Percentiles rank a stretch among this genome's conserved stretches.
phyloP scores from a whole-genome alignment of 1,284 basidiomycete species.

The Heterobasidion parviporum region DNA sequence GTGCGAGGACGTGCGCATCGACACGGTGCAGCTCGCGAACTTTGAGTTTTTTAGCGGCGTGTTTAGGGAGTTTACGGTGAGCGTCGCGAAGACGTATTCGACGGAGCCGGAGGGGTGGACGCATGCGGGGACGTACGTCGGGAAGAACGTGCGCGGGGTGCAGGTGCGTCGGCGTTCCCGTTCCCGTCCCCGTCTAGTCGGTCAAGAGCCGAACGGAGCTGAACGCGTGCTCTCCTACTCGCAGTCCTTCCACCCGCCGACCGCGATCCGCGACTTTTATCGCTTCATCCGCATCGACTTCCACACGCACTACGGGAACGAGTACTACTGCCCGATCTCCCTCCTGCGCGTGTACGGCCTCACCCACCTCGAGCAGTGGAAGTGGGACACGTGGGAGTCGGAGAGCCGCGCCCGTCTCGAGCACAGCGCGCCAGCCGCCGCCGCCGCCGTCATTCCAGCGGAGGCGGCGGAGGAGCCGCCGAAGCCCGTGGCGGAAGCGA shows the following conservation, averaged over 20 bases:
- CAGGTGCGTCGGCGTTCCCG: slow-evolving; percentile 57
- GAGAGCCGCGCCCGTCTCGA: slow-evolving; percentile 46
- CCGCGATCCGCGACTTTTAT: slow-evolving; percentile 72
- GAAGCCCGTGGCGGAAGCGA: slow-evolving; percentile 9
- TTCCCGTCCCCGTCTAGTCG: slow-evolving; percentile 2
- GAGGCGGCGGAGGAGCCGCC: slow-evolving; percentile 16
- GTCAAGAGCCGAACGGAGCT: not conserved
- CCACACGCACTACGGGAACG: slow-evolving; percentile 87
- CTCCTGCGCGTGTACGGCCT: slow-evolving; percentile 92
- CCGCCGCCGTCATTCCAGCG: slow-evolving; percentile 8
- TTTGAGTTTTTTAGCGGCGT: slow-evolving; percentile 98
- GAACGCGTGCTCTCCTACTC: not conserved
- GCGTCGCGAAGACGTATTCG: slow-evolving; percentile 71
- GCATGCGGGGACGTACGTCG: slow-evolving; percentile 69
- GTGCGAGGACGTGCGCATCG: slow-evolving; percentile 95
- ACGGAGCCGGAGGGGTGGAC: slow-evolving; percentile 64
- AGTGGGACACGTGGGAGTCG: slow-evolving; percentile 77
- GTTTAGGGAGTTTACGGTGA: slow-evolving; percentile 87
- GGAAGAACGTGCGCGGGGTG: slow-evolving; percentile 87
- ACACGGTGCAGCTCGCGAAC: slow-evolving; percentile 93
- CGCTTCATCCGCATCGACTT: slow-evolving; percentile 95
- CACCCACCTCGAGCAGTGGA: slow-evolving; percentile 95
- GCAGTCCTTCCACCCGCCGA: slow-evolving; percentile 73
- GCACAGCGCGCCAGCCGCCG: slow-evolving; percentile 9
- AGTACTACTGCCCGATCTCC: slow-evolving; percentile 95